Conservation (phyloP, 2,329 filamentous ascomycete genomes). For the Ophiobolus disseminans region DNA sequence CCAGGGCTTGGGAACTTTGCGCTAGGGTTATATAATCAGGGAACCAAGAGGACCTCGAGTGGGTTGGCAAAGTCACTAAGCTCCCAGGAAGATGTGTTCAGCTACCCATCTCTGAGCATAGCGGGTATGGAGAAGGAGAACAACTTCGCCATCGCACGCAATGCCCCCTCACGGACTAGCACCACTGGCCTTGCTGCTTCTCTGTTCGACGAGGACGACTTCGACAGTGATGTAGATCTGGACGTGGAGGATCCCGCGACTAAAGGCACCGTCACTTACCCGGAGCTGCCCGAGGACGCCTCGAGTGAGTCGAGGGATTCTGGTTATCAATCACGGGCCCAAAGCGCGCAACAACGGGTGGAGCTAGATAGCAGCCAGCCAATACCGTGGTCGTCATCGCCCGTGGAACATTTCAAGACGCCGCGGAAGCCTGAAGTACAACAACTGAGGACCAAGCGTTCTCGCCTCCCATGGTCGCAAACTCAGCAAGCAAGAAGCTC, state of each 20-base stretch:
- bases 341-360: conserved; percentile 21
- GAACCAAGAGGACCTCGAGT: conserved; percentile 55
- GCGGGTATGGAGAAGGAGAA: conserved; percentile 38
- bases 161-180: conserved; percentile 21
- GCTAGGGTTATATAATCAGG: conserved; percentile 28
- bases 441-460: conserved; percentile 28
- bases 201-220: conserved; percentile 77
- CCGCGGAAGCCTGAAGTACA: conserved; percentile 26
- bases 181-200: conserved; percentile 31
- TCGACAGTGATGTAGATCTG: conserved; percentile 81
- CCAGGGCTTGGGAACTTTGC: conserved; percentile 6
- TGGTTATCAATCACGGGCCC: conserved; percentile 35
- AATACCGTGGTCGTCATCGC: conserved; percentile 77
- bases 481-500: conserved; percentile 42
- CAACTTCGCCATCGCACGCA: conserved; percentile 18
- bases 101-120: conserved; percentile 37
- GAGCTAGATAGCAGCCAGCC: conserved; percentile 59
- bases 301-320: conserved; percentile 46
- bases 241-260: conserved; percentile 69
- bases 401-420: conserved; percentile 54
- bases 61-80: conserved; percentile 55
- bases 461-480: conserved; percentile 66
- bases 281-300: conserved; percentile 41
- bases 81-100: conserved; percentile 43
- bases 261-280: conserved; percentile 52